phyloP scores from a whole-genome alignment of 345 rosid species.

The Turnera subulata region DNA sequence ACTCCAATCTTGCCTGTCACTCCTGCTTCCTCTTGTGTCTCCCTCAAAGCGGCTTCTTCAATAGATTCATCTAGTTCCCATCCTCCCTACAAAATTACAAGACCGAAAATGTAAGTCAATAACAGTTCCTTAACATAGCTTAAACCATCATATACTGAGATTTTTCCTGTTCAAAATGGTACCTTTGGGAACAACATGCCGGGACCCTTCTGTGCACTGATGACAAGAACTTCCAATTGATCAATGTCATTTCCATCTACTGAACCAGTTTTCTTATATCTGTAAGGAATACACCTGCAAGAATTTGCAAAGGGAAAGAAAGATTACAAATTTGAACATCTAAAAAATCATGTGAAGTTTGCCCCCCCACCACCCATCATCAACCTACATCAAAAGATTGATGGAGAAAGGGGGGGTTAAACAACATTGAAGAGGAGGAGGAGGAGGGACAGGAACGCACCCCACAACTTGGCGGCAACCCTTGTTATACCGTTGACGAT shows the following conservation, averaged over 20 bases:
- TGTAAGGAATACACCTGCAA: conserved; percentile 56
- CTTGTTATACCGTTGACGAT: conserved; percentile 54
- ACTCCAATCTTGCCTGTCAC: conserved; percentile 43
- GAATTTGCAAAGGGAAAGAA: conserved; percentile 1
- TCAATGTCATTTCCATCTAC: conserved; percentile 19
- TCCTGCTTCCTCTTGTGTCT: conserved; percentile 61
- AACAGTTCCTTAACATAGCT: background rate
- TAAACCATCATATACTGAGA: background rate
- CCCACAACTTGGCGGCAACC: conserved; percentile 75
- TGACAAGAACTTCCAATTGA: conserved; percentile 52
- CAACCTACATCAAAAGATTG: background rate
- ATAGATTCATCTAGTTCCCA: conserved; percentile 61
- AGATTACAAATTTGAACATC: background rate
- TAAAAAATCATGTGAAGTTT: background rate
- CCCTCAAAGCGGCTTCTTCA: conserved; percentile 49
- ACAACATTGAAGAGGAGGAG: background rate
- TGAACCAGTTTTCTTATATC: conserved; percentile 30
- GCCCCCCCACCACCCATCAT: too few species aligned
- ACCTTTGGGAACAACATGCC: conserved; percentile 62
- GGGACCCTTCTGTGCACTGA: conserved; percentile 52
- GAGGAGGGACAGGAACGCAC: conserved; percentile 23
- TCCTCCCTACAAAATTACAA: conserved; percentile 37
- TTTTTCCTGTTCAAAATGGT: background rate
- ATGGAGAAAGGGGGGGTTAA: background rate
- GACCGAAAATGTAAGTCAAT: background rate